A percentile compares a stretch with the other conserved stretches of the same genome.
Evolutionary conservation across 2,329 filamentous ascomycete genomes (phyloP).

Genomic region (Fusarium decemcellulare): DNA sequence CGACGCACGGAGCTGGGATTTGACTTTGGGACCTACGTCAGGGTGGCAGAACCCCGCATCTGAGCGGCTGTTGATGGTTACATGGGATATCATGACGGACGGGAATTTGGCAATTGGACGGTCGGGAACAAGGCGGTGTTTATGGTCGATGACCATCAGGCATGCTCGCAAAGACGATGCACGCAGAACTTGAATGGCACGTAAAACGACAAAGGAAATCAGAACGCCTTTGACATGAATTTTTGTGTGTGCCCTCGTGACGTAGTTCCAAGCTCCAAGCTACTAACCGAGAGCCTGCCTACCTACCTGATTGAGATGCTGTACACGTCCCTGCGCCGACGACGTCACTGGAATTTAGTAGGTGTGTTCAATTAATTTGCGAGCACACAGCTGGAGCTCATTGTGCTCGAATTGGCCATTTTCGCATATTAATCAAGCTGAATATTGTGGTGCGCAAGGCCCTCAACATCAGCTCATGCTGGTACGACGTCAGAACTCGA

Average conservation of each 20-base stretch:
- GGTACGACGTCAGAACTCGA: slow-evolving; percentile 30
- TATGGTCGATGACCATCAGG: slow-evolving; percentile 45
- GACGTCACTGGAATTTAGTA: no score
- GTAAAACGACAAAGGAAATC: slow-evolving; percentile 45
- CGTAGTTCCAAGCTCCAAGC: slow-evolving; percentile 2
- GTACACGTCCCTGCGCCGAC: no score
- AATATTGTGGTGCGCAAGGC: slow-evolving; percentile 20
- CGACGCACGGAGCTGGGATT: slow-evolving; percentile 41
- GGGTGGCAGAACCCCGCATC: slow-evolving; percentile 48
- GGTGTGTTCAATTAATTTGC: neutral
- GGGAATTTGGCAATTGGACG: slow-evolving; percentile 49
- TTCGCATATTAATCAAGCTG: neutral
- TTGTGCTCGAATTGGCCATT: neutral
- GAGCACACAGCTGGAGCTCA: neutral
- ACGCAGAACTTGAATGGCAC: slow-evolving; percentile 42
- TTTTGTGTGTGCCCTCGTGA: slow-evolving; percentile 28
- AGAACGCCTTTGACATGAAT: slow-evolving; percentile 35
- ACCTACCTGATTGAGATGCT: no score
- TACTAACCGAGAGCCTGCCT: neutral
- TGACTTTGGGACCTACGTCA: slow-evolving; percentile 48
- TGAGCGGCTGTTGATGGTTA: slow-evolving; percentile 48
- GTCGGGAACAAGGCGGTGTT: slow-evolving; percentile 52
- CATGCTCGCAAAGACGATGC: slow-evolving; percentile 46
- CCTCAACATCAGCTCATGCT: slow-evolving; percentile 11
- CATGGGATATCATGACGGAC: slow-evolving; percentile 49